Percentiles rank a stretch among this genome's conserved stretches.
These are phyloP conservation scores for Santalum album DNA, from an alignment of 164 flowering plant species.

Conservation along the genomic window DNA sequence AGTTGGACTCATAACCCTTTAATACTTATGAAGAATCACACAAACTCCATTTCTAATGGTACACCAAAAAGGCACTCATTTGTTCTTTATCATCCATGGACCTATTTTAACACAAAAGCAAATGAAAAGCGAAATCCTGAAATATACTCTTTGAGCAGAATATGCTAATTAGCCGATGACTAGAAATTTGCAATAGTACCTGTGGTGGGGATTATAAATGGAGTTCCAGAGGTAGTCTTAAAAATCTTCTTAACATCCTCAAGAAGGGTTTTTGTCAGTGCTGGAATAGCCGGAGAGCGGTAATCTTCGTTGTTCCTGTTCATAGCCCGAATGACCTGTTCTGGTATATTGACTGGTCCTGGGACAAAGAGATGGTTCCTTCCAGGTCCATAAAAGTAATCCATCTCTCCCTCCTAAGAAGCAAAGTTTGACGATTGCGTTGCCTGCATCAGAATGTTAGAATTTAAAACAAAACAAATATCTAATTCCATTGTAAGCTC, in stretches of 20 bases:
- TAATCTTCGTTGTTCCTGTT: conserved; percentile 97
- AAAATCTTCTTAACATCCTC: conserved; percentile 96
- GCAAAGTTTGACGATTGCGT: no score
- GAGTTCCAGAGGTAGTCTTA: conserved; percentile 83
- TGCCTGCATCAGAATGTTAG: no score
- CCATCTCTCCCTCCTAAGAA: conserved; percentile 45
- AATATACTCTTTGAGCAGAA: no score
- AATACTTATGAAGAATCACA: no score
- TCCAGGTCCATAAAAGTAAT: conserved; percentile 79
- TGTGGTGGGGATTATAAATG: conserved; percentile 89
- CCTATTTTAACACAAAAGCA: no score
- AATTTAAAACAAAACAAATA: neutral
- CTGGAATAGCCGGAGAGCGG: conserved; percentile 92
- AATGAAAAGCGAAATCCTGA: no score
- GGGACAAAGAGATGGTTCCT: conserved; percentile 97
- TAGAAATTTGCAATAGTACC: conserved; percentile 27
- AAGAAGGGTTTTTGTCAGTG: conserved; percentile 71
- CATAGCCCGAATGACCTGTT: conserved; percentile 87
- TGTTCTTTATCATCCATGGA: no score
- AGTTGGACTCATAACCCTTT: no score
- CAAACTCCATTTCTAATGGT: no score
- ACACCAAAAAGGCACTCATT: no score
- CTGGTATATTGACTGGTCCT: conserved; percentile 96
- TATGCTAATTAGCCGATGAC: neutral
- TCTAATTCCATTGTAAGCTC: neutral